Percentiles rank a stretch among this genome's conserved stretches.
phyloP scores from a whole-genome alignment of 129 eudicot species.

The Flaveria robusta region DNA sequence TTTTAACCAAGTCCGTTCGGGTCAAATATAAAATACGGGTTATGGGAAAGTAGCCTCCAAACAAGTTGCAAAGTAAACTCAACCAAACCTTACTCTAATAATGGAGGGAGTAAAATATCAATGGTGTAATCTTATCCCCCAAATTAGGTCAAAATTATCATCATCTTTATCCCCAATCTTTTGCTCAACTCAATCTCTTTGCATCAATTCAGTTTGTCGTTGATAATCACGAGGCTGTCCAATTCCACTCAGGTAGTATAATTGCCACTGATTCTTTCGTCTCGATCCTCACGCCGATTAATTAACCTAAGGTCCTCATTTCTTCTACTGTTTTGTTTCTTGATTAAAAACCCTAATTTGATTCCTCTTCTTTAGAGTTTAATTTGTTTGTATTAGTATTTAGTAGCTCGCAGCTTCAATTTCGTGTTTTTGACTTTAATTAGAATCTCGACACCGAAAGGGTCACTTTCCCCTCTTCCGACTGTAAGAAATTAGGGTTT shows the following conservation, averaged over 20 bases:
- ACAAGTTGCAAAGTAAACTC: conserved; percentile 7
- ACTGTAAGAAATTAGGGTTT: conserved; percentile 24
- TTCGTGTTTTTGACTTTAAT: conserved; percentile 17
- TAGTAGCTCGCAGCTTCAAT: neutral
- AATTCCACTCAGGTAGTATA: neutral
- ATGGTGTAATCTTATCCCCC: conserved; percentile 30
- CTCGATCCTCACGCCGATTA: conserved; percentile 12
- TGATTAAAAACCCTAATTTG: conserved; percentile 18
- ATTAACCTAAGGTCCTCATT: conserved; percentile 29
- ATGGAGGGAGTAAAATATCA: conserved; percentile 33
- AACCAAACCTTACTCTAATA: conserved; percentile 22
- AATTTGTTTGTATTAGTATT: neutral
- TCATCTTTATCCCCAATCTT: conserved; percentile 1
- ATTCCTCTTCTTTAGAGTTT: conserved; percentile 7
- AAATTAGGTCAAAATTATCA: conserved; percentile 21
- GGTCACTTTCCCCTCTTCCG: conserved; percentile 15
- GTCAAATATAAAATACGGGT: neutral
- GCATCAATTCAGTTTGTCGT: conserved; percentile 22
- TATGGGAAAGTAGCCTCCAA: neutral
- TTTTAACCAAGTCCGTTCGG: neutral
- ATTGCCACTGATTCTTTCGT: neutral
- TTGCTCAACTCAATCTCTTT: conserved; percentile 11
- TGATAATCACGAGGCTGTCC: conserved; percentile 7
- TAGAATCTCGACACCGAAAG: neutral
- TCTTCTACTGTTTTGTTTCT: conserved; percentile 16